Evolutionary conservation across 1,284 basidiomycete species (phyloP), one percentile per base, ranked within the genome.

Genomic region (Sanghuangporus weigelae): DNA sequence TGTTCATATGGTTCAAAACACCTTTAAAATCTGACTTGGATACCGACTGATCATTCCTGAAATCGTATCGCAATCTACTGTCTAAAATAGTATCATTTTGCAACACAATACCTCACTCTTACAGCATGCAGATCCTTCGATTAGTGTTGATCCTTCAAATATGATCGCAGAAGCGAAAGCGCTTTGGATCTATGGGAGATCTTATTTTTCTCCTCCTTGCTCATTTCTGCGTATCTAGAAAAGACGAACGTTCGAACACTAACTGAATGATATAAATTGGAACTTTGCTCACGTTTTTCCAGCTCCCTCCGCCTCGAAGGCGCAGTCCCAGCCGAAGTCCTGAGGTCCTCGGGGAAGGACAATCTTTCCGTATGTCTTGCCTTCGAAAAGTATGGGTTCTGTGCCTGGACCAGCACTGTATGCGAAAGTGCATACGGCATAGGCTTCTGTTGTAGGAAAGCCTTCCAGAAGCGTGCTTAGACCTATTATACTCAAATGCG

Each of bases 361-460:
- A 60, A 99, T 96, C 23, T 77, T 81, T 1, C 96, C 96, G 53
- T 93, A 85, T 1, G 95, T 98, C 21, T 83, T 81, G 0, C 96
- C 96, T 73, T 98, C 95, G 67, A 99, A 98, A n/a, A 98, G 74
- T 59, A 95, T 79, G 1, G 91, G 87, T 60, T 93, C 90, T 2
- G 81, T 72, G 69, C 85, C 88, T 10, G 95, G 93, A 0, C 94
- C 93, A 2, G 90, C 78, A 59, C 86, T 93, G 75, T 97, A 98
- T 7, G 95, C 96, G 70, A 98, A 98, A 0, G 96, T 98, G 77
- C 96, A 98, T 7, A 98, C 80, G 0, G 96, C 96, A 69, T 88
- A 90, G 0, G 97, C 96, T 14, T 82, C 83, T 63, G 85, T 92
- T 8, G 86, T 91, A 0, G 81, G 77, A 73, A 98, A 98, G 11